Conservation (phyloP, 306 rosid genomes). For the Canavalia gladiata region DNA sequence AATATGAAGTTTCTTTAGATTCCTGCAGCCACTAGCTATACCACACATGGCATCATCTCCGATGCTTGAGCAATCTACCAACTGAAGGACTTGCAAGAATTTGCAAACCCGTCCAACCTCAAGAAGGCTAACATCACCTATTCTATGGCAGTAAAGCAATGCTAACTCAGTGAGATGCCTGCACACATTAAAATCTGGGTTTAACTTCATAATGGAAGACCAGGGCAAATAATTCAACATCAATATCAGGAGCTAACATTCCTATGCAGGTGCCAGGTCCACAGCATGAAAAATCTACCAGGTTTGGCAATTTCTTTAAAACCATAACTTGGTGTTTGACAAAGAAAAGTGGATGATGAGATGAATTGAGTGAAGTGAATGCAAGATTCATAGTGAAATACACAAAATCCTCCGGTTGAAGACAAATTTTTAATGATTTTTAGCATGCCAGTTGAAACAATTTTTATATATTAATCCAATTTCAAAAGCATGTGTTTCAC, state of each 20-base stretch:
- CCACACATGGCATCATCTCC: constrained; percentile 82
- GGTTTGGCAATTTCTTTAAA: not conserved
- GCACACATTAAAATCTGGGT: constrained; percentile 43
- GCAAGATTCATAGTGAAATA: not conserved
- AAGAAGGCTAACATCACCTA: constrained; percentile 69
- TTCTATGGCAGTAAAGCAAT: constrained; percentile 81
- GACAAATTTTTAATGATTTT: not conserved
- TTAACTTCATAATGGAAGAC: constrained; percentile 28
- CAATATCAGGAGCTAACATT: constrained; percentile 3
- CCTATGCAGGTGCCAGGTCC: not conserved
- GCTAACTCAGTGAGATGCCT: constrained; percentile 76
- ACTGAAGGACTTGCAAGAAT: constrained; percentile 77
- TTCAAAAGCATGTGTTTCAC: not conserved
- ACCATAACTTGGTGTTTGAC: not conserved
- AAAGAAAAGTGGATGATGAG: not conserved
- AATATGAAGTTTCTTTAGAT: constrained; percentile 81
- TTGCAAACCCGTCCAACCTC: constrained; percentile 78
- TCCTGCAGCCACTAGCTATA: constrained; percentile 79
- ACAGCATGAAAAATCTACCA: constrained; percentile 13
- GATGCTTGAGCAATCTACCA: constrained; percentile 84
- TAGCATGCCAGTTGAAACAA: constrained; percentile 3
- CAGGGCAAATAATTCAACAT: not conserved
- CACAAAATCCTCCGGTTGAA: constrained; percentile 5
- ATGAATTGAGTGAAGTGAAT: not conserved
- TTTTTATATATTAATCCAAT: not conserved